Evolutionary conservation across 805 yeast genomes (phyloP).

Genomic region (Saccharomyces kudriavzevii): DNA sequence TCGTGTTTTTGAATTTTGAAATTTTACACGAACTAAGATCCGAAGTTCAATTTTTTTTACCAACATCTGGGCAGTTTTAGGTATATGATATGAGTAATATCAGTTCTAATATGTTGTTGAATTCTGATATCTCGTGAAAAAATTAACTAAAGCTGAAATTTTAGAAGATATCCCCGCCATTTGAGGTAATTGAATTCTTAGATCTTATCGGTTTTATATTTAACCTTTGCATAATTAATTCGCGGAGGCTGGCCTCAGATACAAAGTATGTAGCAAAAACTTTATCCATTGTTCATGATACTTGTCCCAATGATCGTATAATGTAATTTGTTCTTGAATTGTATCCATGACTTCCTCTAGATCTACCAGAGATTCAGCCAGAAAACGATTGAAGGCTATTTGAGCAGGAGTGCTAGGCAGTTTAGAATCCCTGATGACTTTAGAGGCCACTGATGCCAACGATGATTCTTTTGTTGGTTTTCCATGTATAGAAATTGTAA

Average conservation of each 20-base stretch:
- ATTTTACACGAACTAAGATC: neutral
- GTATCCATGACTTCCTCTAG: conserved; percentile 71
- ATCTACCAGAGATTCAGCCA: conserved; percentile 71
- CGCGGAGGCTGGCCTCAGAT: conserved; percentile 13
- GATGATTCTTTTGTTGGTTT: conserved; percentile 7
- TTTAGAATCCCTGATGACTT: conserved; percentile 1
- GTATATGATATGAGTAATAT: neutral
- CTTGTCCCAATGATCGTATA: conserved; percentile 82
- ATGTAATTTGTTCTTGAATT: conserved; percentile 71
- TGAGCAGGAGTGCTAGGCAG: conserved; percentile 6
- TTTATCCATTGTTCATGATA: conserved; percentile 62
- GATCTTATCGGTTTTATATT: neutral
- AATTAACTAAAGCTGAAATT: neutral
- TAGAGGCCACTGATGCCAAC: neutral
- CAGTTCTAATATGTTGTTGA: neutral
- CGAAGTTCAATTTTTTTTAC: neutral
- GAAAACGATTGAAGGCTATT: conserved; percentile 34
- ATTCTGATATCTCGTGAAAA: neutral
- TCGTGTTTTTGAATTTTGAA: neutral
- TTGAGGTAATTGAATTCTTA: neutral
- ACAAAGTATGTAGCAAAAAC: conserved; percentile 27
- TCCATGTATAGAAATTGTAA: conserved; percentile 43
- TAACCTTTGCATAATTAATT: neutral
- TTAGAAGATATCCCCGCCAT: neutral
- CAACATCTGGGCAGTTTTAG: neutral